Conservation (phyloP, 495 filamentous ascomycete species). For the Aspergillus asperescens region DNA sequence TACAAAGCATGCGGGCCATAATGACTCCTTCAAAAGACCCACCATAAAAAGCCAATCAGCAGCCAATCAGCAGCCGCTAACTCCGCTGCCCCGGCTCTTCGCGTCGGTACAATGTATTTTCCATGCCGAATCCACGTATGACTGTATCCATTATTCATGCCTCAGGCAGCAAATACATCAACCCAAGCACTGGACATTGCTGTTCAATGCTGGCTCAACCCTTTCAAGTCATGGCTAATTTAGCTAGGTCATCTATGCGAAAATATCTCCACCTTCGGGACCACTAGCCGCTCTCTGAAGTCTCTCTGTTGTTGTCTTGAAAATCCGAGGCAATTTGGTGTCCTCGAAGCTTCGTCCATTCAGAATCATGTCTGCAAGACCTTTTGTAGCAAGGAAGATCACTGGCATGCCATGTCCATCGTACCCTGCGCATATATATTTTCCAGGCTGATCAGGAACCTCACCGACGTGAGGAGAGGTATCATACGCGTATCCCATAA, state of each 20-base stretch:
- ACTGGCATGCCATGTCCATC: slow-evolving; percentile 55
- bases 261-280: slow-evolving; percentile 25
- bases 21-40: neutral
- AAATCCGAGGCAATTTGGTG: slow-evolving; percentile 33
- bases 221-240: too few relatives aligned
- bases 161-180: too few relatives aligned
- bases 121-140: slow-evolving; percentile 1
- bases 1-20: too few relatives aligned
- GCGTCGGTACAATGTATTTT: neutral
- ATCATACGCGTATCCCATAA: slow-evolving; percentile 46
- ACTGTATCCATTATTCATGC: neutral
- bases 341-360: slow-evolving; percentile 33
- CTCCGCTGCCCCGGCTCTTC: neutral
- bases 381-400: slow-evolving; percentile 41
- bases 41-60: slow-evolving; percentile 16
- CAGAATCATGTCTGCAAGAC: slow-evolving; percentile 43
- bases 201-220: neutral
- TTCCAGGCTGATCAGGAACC: slow-evolving; percentile 39
- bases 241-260: too few relatives aligned
- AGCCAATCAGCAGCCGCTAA: slow-evolving; percentile 13
- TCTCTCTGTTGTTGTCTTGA: slow-evolving; percentile 31
- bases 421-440: slow-evolving; percentile 50
- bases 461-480: slow-evolving; percentile 45
- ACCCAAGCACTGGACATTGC: neutral
- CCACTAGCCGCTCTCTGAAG: slow-evolving; percentile 19